A percentile compares a stretch with the other conserved stretches of the same genome.
phyloP scores from a whole-genome alignment of 2,329 filamentous ascomycete species.

The Apiospora saccharicola region DNA sequence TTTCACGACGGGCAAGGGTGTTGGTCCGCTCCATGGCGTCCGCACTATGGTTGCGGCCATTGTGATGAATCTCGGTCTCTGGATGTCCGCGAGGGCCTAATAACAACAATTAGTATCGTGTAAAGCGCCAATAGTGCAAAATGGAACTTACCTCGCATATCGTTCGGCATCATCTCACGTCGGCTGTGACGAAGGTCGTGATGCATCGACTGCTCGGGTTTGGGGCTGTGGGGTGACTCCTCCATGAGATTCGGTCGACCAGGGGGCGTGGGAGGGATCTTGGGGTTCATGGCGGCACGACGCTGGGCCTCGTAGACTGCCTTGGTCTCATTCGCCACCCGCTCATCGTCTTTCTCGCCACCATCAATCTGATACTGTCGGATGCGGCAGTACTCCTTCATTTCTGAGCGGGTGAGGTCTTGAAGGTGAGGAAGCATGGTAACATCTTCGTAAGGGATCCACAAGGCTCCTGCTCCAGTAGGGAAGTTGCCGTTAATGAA shows the following conservation, averaged over 20 bases:
- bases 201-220: conserved; percentile 25
- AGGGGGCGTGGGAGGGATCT: conserved; percentile 30
- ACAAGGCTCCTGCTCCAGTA: conserved; percentile 64
- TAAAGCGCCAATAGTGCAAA: neutral
- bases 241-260: conserved; percentile 32
- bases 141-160: conserved; percentile 34
- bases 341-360: conserved; percentile 58
- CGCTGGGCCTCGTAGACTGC: conserved; percentile 60
- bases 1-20: conserved; percentile 58
- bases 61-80: conserved; percentile 46
- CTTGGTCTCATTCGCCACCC: conserved; percentile 56
- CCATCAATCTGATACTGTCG: conserved; percentile 65
- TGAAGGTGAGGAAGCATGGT: conserved; percentile 63
- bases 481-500: conserved; percentile 68
- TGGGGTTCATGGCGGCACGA: conserved; percentile 47
- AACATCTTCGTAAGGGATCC: conserved; percentile 70
- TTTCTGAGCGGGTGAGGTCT: conserved; percentile 58
- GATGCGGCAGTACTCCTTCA: conserved; percentile 70
- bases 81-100: conserved; percentile 42
- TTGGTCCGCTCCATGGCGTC: conserved; percentile 56
- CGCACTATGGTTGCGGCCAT: conserved; percentile 41
- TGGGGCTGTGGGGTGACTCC: conserved; percentile 31
- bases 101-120: neutral
- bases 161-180: conserved; percentile 44
- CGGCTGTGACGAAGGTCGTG: conserved; percentile 53